phyloP scores from a whole-genome alignment of 805 yeast species.

The Starmerella apicola region DNA sequence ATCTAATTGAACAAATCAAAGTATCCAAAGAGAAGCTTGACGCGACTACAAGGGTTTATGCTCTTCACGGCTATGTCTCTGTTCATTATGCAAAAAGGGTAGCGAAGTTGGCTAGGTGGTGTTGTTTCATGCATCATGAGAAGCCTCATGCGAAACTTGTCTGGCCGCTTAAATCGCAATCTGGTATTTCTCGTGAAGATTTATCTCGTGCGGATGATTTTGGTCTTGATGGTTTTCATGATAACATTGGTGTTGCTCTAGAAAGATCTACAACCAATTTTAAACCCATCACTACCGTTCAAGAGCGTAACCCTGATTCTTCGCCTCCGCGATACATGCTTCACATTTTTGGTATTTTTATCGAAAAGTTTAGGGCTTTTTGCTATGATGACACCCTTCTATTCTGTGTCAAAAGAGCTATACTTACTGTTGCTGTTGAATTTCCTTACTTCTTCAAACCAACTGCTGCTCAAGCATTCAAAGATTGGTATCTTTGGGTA shows the following conservation, averaged over 20 bases:
- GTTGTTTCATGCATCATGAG: constrained; percentile 10
- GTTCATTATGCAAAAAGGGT: constrained; percentile 14
- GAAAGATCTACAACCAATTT: constrained; percentile 11
- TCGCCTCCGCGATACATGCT: constrained; percentile 23
- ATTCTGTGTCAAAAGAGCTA: constrained; percentile 22
- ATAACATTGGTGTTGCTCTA: constrained; percentile 4
- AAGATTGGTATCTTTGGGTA: constrained; percentile 25
- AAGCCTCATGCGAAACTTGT: constrained; percentile 15
- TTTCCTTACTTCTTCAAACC: constrained; percentile 23
- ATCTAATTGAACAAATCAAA: neutral
- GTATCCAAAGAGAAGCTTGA: neutral
- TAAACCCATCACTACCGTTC: constrained; percentile 12
- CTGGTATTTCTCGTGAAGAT: neutral
- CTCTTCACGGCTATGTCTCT: constrained; percentile 15
- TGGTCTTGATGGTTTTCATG: constrained; percentile 10
- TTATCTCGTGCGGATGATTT: constrained; percentile 6
- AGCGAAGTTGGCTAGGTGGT: constrained; percentile 15
- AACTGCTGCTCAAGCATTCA: constrained; percentile 19
- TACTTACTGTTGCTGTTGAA: constrained; percentile 18
- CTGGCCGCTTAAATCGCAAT: constrained; percentile 6
- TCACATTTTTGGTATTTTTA: constrained; percentile 20
- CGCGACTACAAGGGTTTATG: neutral
- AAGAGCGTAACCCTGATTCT: constrained; percentile 25
- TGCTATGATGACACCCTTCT: constrained; percentile 15
- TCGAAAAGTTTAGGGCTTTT: neutral